phyloP scores from a whole-genome alignment of 495 filamentous ascomycete species.

The Penicillium silybi region DNA sequence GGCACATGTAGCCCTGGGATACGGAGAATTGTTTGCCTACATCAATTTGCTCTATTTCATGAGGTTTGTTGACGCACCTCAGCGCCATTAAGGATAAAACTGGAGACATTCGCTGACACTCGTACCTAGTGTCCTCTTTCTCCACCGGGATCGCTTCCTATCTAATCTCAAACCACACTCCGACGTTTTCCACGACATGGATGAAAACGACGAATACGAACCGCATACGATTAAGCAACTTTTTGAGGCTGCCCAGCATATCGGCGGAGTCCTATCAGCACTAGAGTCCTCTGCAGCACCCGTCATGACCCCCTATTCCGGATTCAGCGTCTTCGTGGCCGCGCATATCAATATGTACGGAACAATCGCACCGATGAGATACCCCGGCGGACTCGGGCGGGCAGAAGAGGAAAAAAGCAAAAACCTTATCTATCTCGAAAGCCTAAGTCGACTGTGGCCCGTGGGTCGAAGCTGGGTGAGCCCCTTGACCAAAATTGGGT shows the following conservation, averaged over 20 bases:
- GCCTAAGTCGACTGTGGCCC: slow-evolving; percentile 37
- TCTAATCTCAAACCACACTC: slow-evolving; percentile 29
- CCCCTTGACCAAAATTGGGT: neutral
- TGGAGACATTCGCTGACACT: neutral
- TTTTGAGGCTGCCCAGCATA: slow-evolving; percentile 38
- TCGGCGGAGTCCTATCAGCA: slow-evolving; percentile 32
- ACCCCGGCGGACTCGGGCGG: slow-evolving; percentile 35
- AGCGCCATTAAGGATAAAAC: too few species aligned
- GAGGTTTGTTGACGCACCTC: slow-evolving; percentile 23
- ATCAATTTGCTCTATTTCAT: slow-evolving; percentile 45
- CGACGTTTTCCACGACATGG: slow-evolving; percentile 21
- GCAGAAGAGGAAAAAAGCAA: slow-evolving; percentile 34
- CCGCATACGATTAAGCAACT: slow-evolving; percentile 31
- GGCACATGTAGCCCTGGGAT: slow-evolving; percentile 40
- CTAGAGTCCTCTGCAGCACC: slow-evolving; percentile 35
- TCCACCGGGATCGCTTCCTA: slow-evolving; percentile 40
- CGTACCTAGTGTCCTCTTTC: slow-evolving; percentile 31
- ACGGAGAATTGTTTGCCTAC: slow-evolving; percentile 43
- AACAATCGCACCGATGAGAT: slow-evolving; percentile 33
- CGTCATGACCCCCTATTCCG: slow-evolving; percentile 42
- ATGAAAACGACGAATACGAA: slow-evolving; percentile 15
- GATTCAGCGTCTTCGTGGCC: slow-evolving; percentile 44
- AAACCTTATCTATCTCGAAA: slow-evolving; percentile 38
- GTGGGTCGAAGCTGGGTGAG: slow-evolving; percentile 42
- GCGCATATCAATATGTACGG: slow-evolving; percentile 48